Conservation (phyloP, 495 filamentous ascomycete genomes). For the Terfezia boudieri region DNA sequence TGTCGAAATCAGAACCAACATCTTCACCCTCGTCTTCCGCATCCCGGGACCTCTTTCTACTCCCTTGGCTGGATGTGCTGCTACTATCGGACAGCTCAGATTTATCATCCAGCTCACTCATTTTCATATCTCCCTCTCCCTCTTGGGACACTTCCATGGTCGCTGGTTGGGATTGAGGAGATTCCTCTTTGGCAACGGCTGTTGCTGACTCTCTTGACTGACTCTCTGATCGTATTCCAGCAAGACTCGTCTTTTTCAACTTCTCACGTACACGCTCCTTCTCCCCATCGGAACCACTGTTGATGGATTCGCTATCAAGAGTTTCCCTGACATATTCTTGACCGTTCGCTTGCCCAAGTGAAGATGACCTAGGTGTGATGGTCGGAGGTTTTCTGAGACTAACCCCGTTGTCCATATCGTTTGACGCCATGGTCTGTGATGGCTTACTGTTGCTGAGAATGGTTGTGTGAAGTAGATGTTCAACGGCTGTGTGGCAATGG, state of each 20-base stretch:
- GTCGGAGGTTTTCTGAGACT: background rate
- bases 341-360: background rate
- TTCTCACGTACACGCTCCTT: conserved; percentile 18
- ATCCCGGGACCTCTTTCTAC: background rate
- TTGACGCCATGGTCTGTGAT: background rate
- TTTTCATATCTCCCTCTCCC: conserved; percentile 1
- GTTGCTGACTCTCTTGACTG: background rate
- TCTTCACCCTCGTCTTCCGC: background rate
- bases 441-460: no score
- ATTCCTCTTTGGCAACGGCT: background rate
- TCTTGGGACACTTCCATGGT: background rate
- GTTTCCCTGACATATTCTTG: background rate
- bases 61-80: background rate
- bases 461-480: no score
- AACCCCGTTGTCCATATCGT: background rate
- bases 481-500: no score
- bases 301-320: background rate
- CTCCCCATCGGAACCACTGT: conserved; percentile 9
- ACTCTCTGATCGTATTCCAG: conserved; percentile 9
- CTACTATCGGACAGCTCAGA: background rate
- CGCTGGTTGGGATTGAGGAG: background rate
- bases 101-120: background rate
- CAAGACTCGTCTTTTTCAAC: conserved; percentile 19
- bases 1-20: background rate
- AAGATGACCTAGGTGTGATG: background rate